Evolutionary conservation across 805 yeast genomes (phyloP).

Genomic region (Nakazawaea ambrosiae): DNA sequence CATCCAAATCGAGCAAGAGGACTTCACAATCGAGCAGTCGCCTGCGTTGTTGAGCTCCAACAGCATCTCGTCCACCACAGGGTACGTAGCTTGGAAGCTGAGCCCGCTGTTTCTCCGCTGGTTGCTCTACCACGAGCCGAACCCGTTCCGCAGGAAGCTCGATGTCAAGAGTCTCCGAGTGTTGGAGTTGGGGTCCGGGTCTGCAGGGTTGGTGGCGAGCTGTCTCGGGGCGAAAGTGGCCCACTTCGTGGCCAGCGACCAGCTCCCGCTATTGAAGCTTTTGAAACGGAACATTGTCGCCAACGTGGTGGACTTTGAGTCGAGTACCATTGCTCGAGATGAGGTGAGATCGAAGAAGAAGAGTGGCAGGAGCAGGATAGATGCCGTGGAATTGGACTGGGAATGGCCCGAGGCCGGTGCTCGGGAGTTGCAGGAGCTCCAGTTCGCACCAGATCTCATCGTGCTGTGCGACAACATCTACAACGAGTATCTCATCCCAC

Average conservation of each 20-base stretch:
- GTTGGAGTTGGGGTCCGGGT: slow-evolving; percentile 60
- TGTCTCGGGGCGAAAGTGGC: slow-evolving; percentile 26
- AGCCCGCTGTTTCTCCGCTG: slow-evolving; percentile 45
- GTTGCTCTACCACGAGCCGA: slow-evolving; percentile 29
- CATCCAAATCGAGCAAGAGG: slow-evolving; percentile 15
- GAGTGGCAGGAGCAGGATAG: slow-evolving; percentile 21
- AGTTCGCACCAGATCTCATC: slow-evolving; percentile 34
- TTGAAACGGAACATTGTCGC: slow-evolving; percentile 36
- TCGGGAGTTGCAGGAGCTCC: slow-evolving; percentile 8
- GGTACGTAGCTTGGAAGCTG: slow-evolving; percentile 57
- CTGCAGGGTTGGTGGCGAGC: slow-evolving; percentile 43
- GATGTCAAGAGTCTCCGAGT: slow-evolving; percentile 23
- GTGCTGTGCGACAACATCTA: slow-evolving; percentile 63
- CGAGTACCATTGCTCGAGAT: slow-evolving; percentile 17
- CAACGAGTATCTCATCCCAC: slow-evolving; percentile 50
- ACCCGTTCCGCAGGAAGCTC: slow-evolving; percentile 18
- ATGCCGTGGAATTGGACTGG: slow-evolving; percentile 56
- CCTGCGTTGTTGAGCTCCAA: slow-evolving; percentile 25
- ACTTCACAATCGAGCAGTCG: slow-evolving; percentile 26
- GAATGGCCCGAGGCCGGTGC: slow-evolving; percentile 36
- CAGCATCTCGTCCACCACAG: slow-evolving; percentile 41
- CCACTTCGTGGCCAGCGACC: slow-evolving; percentile 52
- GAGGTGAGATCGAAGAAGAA: slow-evolving; percentile 1
- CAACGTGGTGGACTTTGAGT: slow-evolving; percentile 25
- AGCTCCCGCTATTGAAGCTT: slow-evolving; percentile 43